Evolutionary conservation across 192 early-diverging fungal genomes (phyloP).

Genomic region (Linnemannia exigua): DNA sequence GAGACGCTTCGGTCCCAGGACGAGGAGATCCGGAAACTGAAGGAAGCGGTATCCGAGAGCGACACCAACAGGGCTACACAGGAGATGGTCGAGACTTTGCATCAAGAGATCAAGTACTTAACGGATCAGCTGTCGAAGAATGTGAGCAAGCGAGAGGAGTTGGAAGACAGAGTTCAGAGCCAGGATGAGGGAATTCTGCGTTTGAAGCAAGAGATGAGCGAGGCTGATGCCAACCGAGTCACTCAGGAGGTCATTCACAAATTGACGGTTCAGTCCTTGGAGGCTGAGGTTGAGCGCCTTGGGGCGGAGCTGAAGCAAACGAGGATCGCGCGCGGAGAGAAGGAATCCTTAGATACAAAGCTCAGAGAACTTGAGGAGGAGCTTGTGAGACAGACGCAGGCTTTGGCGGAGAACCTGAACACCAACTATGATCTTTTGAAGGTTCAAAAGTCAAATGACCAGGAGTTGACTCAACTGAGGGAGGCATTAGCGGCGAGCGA

Average conservation of each 20-base stretch:
- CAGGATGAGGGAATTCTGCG: background rate
- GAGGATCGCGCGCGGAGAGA: background rate
- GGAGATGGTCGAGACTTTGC: background rate
- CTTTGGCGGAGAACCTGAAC: background rate
- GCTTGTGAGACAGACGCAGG: background rate
- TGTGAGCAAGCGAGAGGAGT: background rate
- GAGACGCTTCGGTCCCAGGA: background rate
- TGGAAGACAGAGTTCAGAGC: background rate
- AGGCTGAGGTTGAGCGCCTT: background rate
- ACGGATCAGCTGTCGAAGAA: background rate
- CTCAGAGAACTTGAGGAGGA: background rate
- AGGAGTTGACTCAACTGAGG: background rate
- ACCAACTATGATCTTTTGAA: background rate
- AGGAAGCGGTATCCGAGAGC: background rate
- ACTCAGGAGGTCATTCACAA: background rate
- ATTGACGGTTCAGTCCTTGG: background rate
- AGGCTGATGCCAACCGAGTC: background rate
- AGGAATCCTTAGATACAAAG: background rate
- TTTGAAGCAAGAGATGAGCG: background rate
- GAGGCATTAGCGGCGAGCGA: background rate
- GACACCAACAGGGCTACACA: background rate
- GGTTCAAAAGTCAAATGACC: background rate
- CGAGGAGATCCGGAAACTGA: background rate
- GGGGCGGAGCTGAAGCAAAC: background rate
- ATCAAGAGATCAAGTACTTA: background rate